Evolutionary conservation across 2,329 filamentous ascomycete species (phyloP).

Genomic region (Fonsecaea pugnacius): DNA sequence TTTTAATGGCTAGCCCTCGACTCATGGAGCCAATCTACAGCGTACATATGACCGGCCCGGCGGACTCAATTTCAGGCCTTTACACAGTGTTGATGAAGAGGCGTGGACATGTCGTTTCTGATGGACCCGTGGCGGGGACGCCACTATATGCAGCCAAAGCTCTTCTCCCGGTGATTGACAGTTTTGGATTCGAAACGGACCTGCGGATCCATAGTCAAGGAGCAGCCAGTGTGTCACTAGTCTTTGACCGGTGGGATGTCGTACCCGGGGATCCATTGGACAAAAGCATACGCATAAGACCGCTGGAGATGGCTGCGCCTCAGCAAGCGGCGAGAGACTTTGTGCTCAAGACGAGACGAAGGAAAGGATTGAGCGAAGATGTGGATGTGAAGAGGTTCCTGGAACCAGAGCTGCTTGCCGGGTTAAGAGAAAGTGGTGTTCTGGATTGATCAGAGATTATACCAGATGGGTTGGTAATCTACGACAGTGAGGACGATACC

Average conservation of each 20-base stretch:
- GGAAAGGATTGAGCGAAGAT: conserved; percentile 94
- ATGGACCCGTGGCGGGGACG: conserved; percentile 90
- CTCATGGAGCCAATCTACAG: conserved; percentile 97
- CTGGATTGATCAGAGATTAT: conserved; percentile 57
- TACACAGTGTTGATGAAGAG: conserved; percentile 91
- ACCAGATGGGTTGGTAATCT: background rate
- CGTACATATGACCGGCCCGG: conserved; percentile 88
- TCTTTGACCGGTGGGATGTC: conserved; percentile 95
- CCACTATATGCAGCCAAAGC: conserved; percentile 91
- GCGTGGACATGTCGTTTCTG: conserved; percentile 89
- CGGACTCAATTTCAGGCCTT: conserved; percentile 82
- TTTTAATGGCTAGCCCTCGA: conserved; percentile 93
- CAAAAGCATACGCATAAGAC: conserved; percentile 77
- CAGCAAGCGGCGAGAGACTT: conserved; percentile 94
- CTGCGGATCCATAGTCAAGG: conserved; percentile 94
- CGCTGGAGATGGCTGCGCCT: conserved; percentile 83
- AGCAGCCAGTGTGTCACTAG: conserved; percentile 83
- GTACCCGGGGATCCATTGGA: conserved; percentile 96
- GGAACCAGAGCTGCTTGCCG: conserved; percentile 90
- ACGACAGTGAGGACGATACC: background rate
- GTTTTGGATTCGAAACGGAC: conserved; percentile 97
- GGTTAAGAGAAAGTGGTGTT: conserved; percentile 84
- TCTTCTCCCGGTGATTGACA: conserved; percentile 92
- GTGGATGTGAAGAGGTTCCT: conserved; percentile 95
- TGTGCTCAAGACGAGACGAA: conserved; percentile 88